Conservation (phyloP, 169 alveolate species). For the Plasmodium ovale region DNA sequence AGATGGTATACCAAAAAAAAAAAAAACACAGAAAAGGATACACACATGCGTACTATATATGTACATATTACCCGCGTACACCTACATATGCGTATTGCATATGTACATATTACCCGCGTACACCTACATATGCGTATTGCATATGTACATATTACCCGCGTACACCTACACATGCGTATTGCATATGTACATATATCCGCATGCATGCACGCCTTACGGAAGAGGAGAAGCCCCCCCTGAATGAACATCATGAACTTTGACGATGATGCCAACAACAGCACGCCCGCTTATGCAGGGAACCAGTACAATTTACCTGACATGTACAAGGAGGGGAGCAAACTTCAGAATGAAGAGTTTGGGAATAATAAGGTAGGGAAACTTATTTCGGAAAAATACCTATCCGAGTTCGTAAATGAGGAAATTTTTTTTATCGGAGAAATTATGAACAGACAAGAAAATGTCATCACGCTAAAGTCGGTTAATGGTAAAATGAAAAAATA, state of each 20-base stretch:
- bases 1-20: no score
- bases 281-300: not conserved
- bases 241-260: not conserved
- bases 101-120: no score
- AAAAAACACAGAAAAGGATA: no score
- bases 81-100: no score
- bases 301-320: not conserved
- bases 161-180: no score
- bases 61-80: no score
- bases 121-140: no score
- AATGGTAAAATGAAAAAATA: slow-evolving; percentile 38
- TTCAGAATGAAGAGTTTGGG: not conserved
- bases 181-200: no score
- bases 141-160: no score
- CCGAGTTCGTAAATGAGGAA: slow-evolving; percentile 52
- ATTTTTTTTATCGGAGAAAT: slow-evolving; percentile 67
- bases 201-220: not conserved
- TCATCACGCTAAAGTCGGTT: slow-evolving; percentile 36
- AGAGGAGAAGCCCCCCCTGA: no score
- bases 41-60: no score
- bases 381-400: slow-evolving; percentile 55
- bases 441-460: slow-evolving; percentile 14
- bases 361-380: slow-evolving; percentile 33
- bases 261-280: not conserved
- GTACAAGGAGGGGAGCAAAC: not conserved